Conservation (phyloP, 2,329 filamentous ascomycete species). For the Sclerotinia nivalis region DNA sequence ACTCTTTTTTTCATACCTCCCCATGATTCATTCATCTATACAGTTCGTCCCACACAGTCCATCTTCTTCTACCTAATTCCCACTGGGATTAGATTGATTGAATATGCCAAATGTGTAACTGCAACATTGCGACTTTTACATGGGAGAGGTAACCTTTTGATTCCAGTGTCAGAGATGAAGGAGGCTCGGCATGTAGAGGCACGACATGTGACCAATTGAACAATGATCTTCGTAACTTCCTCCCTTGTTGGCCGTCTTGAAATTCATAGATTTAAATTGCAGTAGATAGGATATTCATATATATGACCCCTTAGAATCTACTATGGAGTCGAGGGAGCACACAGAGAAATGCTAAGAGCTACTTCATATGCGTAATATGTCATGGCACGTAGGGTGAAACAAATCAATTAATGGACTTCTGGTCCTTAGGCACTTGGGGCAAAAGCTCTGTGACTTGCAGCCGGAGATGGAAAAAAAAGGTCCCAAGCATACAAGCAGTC, state of each 20-base stretch:
- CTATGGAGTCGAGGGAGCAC: background rate
- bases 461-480: background rate
- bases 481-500: background rate
- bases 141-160: too few species aligned
- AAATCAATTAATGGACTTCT: background rate
- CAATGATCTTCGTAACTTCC: background rate
- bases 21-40: too few species aligned
- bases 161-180: background rate
- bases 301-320: background rate
- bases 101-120: too few species aligned
- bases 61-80: too few species aligned
- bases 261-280: background rate
- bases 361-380: background rate
- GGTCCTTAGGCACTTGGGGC: background rate
- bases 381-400: background rate
- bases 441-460: background rate
- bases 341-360: rapidly evolving
- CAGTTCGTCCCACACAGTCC: too few species aligned
- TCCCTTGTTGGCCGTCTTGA: too few species aligned
- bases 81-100: too few species aligned
- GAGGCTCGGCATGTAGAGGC: background rate
- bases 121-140: too few species aligned
- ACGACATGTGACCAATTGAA: background rate
- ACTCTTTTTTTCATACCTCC: too few species aligned
- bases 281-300: background rate